Evolutionary conservation across 352 stramenopile genomes (phyloP).

Genomic region (Globisporangium barbulae): DNA sequence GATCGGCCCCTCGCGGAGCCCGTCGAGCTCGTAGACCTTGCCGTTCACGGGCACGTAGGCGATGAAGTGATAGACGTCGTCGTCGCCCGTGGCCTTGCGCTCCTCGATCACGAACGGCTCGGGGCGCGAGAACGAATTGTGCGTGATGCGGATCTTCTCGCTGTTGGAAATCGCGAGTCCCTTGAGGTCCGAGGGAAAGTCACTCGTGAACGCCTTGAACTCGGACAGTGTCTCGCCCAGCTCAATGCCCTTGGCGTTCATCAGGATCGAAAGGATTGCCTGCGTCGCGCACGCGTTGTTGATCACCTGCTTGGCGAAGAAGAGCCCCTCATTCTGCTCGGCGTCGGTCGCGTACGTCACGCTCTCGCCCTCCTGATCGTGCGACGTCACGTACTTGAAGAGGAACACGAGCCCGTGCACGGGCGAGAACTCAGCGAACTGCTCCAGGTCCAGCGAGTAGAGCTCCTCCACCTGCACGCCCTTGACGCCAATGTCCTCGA

Average conservation of each 20-base stretch:
- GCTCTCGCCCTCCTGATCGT: constrained; percentile 32
- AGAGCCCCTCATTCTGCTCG: constrained; percentile 65
- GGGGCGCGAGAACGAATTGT: constrained; percentile 80
- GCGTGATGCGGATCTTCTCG: constrained; percentile 77
- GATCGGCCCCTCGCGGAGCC: constrained; percentile 89
- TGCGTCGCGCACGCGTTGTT: constrained; percentile 96
- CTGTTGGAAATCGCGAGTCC: constrained; percentile 86
- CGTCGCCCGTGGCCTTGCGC: constrained; percentile 68
- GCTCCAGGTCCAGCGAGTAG: constrained; percentile 89
- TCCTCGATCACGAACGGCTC: constrained; percentile 83
- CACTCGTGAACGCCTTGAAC: constrained; percentile 80
- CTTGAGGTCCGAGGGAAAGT: constrained; percentile 79
- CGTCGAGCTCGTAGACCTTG: constrained; percentile 95
- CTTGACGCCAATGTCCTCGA: constrained; percentile 92
- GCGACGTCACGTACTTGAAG: constrained; percentile 90
- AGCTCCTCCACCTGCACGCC: constrained; percentile 94
- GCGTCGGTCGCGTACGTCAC: constrained; percentile 20
- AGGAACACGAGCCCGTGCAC: constrained; percentile 95
- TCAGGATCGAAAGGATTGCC: constrained; percentile 94
- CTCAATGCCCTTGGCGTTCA: constrained; percentile 85
- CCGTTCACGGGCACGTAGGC: constrained; percentile 90
- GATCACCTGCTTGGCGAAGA: constrained; percentile 97
- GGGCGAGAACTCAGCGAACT: constrained; percentile 61
- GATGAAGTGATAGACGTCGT: constrained; percentile 98
- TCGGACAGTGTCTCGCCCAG: constrained; percentile 61